Conservation (phyloP, 2,329 filamentous ascomycete genomes). For the Dothideomycetes sp. region DNA sequence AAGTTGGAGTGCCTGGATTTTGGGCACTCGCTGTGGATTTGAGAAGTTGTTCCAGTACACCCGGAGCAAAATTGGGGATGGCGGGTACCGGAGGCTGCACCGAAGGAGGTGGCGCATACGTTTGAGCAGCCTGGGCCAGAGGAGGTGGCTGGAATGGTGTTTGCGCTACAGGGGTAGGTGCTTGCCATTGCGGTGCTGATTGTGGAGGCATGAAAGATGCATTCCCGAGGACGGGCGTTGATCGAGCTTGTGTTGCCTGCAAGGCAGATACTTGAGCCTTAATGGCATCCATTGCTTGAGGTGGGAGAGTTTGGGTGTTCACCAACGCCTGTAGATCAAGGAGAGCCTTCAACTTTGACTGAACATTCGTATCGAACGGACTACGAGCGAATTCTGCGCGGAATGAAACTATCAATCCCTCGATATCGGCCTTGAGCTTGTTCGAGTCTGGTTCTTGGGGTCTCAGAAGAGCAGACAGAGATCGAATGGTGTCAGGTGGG, state of each 20-base stretch:
- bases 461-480: constrained; percentile 9
- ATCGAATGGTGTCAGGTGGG: constrained; percentile 9
- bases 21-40: constrained; percentile 22
- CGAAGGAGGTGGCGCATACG: constrained; percentile 14
- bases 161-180: constrained; percentile 11
- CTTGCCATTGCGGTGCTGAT: constrained; percentile 18
- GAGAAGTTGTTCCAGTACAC: constrained; percentile 20
- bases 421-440: constrained; percentile 72
- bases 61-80: constrained; percentile 17
- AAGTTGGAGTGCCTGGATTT: constrained; percentile 25
- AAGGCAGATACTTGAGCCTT: constrained; percentile 76
- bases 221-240: constrained; percentile 17
- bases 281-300: constrained; percentile 73
- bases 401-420: constrained; percentile 61
- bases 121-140: constrained; percentile 13
- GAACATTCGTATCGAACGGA: constrained; percentile 63
- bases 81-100: constrained; percentile 13
- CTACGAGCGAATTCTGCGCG: constrained; percentile 65
- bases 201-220: constrained; percentile 15
- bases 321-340: constrained; percentile 74
- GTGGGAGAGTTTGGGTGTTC: constrained; percentile 64
- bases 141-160: constrained; percentile 16
- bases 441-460: constrained; percentile 30
- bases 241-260: constrained; percentile 48
- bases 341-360: constrained; percentile 72